phyloP scores from a whole-genome alignment of 768 basidiomycete genomes.

The Lyophyllum semitale region DNA sequence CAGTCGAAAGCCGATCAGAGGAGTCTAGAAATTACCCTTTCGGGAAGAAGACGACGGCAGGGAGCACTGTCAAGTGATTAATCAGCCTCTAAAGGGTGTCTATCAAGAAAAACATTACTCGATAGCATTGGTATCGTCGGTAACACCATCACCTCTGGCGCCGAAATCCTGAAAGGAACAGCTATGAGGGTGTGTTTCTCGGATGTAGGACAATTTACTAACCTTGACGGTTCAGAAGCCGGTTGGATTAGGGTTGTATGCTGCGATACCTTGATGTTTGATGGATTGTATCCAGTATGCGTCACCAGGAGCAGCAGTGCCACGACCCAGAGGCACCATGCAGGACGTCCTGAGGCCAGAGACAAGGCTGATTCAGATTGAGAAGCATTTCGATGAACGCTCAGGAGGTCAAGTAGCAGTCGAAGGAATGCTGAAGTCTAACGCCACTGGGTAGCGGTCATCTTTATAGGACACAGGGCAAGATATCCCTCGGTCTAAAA shows the following conservation, averaged over 20 bases:
- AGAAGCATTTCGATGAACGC: conserved; percentile 1
- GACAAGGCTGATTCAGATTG: conserved; percentile 6
- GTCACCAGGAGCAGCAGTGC: conserved; percentile 52
- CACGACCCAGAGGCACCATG: conserved; percentile 43
- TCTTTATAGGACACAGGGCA: neutral
- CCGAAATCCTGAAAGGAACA: conserved; percentile 37
- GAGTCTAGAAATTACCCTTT: conserved; percentile 46
- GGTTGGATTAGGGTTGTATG: conserved; percentile 57
- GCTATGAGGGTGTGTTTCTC: neutral
- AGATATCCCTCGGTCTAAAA: neutral
- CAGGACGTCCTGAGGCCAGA: conserved; percentile 45
- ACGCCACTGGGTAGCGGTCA: neutral
- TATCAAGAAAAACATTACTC: conserved; percentile 43
- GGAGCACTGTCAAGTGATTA: conserved; percentile 41
- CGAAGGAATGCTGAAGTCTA: neutral
- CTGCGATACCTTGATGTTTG: conserved; percentile 69
- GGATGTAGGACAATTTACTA: conserved; percentile 5
- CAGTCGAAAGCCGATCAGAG: neutral
- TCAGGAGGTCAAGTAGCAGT: neutral
- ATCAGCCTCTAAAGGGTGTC: conserved; percentile 8
- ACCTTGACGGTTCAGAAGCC: conserved; percentile 74
- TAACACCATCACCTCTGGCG: conserved; percentile 59
- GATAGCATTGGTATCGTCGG: conserved; percentile 77
- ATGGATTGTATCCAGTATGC: conserved; percentile 76
- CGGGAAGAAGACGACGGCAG: conserved; percentile 78